phyloP scores from a whole-genome alignment of 2,329 filamentous ascomycete genomes.

The Triangularia verruculosa region DNA sequence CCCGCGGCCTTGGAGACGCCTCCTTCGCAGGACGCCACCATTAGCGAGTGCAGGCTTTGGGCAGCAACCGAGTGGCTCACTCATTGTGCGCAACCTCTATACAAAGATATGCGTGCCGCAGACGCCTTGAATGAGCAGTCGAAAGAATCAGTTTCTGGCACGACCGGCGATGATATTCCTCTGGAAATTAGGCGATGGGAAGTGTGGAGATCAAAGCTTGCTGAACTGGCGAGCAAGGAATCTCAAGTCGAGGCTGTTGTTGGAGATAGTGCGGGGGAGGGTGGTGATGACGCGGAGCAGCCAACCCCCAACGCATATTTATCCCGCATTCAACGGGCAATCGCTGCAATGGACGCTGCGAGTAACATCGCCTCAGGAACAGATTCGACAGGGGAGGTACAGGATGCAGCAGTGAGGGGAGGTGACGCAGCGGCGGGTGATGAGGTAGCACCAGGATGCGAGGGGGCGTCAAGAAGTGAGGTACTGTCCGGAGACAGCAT shows the following conservation, averaged over 20 bases:
- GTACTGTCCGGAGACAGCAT: too few species aligned
- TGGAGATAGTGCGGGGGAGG: background rate
- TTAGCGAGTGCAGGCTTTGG: background rate
- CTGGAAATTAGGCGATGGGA: background rate
- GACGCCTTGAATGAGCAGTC: background rate
- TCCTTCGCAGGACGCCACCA: background rate
- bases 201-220: background rate
- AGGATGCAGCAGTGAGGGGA: too few species aligned
- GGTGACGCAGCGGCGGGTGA: too few species aligned
- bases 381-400: too few species aligned
- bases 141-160: background rate
- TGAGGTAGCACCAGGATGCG: too few species aligned
- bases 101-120: background rate
- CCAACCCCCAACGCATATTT: background rate
- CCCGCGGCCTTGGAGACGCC: background rate
- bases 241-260: background rate
- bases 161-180: background rate
- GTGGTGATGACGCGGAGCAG: background rate
- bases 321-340: background rate
- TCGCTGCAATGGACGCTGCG: background rate
- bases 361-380: background rate
- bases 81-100: background rate
- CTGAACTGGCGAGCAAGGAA: background rate
- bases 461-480: too few species aligned
- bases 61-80: background rate